These are phyloP conservation scores for Parmelia sp. DNA, from an alignment of 495 filamentous ascomycete species.

Conservation along the genomic window DNA sequence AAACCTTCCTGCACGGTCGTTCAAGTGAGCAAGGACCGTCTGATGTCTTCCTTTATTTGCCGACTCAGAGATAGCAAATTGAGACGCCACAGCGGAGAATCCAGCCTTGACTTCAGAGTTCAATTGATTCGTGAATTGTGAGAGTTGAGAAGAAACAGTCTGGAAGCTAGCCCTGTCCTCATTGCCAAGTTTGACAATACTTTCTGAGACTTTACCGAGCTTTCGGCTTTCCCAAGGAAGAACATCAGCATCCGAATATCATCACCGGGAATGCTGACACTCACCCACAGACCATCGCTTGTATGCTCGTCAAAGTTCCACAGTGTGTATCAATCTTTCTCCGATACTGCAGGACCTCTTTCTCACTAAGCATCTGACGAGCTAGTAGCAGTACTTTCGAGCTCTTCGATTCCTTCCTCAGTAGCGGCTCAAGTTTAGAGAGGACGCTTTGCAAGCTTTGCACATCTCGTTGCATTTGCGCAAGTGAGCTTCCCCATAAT, in stretches of 20 bases:
- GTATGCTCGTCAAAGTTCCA: slow-evolving; percentile 1
- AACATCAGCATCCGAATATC: background rate
- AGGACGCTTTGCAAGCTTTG: background rate
- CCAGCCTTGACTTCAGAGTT: background rate
- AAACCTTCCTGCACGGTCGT: background rate
- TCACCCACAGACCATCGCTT: slow-evolving; percentile 1
- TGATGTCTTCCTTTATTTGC: slow-evolving; percentile 4
- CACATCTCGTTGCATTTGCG: slow-evolving; percentile 10
- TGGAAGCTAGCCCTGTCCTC: background rate
- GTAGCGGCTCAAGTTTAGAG: background rate
- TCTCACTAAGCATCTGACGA: slow-evolving; percentile 7
- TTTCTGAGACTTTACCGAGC: background rate
- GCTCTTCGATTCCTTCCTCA: background rate
- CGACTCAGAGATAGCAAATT: background rate
- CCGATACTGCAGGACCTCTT: background rate
- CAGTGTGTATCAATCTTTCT: slow-evolving; percentile 1
- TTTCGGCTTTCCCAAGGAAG: background rate
- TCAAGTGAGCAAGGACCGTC: background rate
- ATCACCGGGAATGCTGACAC: background rate
- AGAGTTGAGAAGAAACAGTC: background rate
- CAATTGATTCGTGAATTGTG: background rate
- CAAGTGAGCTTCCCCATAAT: background rate
- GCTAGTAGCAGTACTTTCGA: background rate
- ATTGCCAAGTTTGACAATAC: background rate
- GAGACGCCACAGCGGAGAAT: background rate